phyloP scores from a whole-genome alignment of 2,329 filamentous ascomycete genomes.

The Pleoardoris graminearum region DNA sequence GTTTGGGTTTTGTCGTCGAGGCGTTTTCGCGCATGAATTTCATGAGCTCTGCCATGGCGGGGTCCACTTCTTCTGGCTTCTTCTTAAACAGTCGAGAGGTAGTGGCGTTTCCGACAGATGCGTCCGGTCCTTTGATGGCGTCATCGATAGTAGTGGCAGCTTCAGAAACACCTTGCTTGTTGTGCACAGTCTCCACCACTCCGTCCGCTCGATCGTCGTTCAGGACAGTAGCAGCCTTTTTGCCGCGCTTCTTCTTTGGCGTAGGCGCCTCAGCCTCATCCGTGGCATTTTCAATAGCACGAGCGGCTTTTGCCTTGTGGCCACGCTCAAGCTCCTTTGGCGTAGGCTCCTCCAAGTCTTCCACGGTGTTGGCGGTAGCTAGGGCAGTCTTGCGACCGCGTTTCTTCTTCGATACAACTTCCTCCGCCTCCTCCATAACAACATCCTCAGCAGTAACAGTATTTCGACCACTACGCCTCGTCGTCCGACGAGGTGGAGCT shows the following conservation, averaged over 20 bases:
- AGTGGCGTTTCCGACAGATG: too few species aligned
- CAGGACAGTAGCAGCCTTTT: too few species aligned
- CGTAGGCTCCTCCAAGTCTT: not conserved
- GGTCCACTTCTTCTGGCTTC: too few species aligned
- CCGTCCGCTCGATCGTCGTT: too few species aligned
- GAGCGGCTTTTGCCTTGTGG: not conserved
- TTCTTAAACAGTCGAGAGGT: too few species aligned
- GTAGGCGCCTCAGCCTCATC: not conserved
- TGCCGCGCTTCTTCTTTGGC: too few species aligned
- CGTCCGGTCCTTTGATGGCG: too few species aligned
- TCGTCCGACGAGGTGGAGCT: not conserved
- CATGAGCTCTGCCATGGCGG: not conserved
- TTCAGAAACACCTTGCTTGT: too few species aligned
- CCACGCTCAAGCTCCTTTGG: not conserved
- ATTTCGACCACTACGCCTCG: not conserved
- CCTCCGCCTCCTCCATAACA: not conserved
- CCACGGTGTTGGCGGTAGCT: not conserved
- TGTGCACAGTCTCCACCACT: too few species aligned
- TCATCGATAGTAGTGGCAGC: too few species aligned
- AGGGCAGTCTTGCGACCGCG: not conserved
- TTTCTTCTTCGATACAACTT: not conserved
- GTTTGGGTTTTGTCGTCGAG: not conserved
- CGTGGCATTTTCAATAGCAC: too few species aligned
- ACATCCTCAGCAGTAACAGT: not conserved
- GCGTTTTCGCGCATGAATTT: not conserved